Percentiles rank a stretch among this genome's conserved stretches.
These are phyloP conservation scores for Thinopyrum obtusiflorum DNA, from an alignment of 202 grass and related monocot species.

Conservation along the genomic window DNA sequence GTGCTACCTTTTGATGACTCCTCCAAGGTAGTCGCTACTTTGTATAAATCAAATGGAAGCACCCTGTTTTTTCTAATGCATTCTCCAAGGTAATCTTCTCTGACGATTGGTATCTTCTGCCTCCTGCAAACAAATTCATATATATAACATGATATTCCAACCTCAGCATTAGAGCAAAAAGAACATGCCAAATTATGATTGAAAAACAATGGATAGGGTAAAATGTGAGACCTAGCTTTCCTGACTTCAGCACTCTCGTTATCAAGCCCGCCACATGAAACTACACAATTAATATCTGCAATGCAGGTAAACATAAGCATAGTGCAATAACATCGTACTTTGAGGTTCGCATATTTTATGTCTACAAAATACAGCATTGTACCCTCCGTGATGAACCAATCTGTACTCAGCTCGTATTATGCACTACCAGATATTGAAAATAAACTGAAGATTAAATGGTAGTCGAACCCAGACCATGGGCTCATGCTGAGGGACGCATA, in stretches of 20 bases:
- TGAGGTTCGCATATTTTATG: background rate
- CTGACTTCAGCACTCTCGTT: slow-evolving; percentile 67
- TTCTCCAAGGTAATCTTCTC: slow-evolving; percentile 67
- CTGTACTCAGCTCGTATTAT: background rate
- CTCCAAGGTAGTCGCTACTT: slow-evolving; percentile 51
- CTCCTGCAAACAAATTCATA: slow-evolving; percentile 59
- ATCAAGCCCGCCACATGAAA: slow-evolving; percentile 64
- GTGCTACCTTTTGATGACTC: slow-evolving; percentile 66
- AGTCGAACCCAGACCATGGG: background rate
- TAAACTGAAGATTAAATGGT: background rate
- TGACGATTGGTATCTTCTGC: slow-evolving; percentile 84
- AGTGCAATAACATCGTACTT: background rate
- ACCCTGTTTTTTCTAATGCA: slow-evolving; percentile 70
- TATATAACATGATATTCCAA: slow-evolving; percentile 13
- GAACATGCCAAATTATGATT: slow-evolving; percentile 2
- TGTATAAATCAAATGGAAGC: slow-evolving; percentile 83
- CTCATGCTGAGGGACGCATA: background rate
- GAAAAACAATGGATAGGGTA: background rate
- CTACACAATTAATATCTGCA: slow-evolving; percentile 85
- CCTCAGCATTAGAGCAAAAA: background rate
- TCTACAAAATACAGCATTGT: background rate
- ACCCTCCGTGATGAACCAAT: background rate
- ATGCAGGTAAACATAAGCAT: slow-evolving; percentile 35
- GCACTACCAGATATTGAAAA: background rate
- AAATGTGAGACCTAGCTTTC: slow-evolving; percentile 70